phyloP scores from a whole-genome alignment of 2,329 filamentous ascomycete species.

The Penicillium rolfsii region DNA sequence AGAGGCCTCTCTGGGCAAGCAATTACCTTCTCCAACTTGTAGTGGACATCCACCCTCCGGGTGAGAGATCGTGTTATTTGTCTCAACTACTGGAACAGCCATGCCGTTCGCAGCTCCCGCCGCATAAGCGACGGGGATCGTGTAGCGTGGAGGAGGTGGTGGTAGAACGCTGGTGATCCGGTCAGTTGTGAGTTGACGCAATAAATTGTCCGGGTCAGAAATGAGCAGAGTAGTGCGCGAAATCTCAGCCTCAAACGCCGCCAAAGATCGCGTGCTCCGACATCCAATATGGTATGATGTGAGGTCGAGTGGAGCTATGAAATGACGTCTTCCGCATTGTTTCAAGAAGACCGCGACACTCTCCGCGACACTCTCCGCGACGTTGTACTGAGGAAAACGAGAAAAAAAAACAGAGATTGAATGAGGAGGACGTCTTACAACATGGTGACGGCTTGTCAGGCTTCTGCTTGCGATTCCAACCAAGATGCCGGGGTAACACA shows the following conservation, averaged over 20 bases:
- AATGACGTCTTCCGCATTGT: constrained; percentile 6
- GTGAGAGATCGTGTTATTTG: constrained; percentile 83
- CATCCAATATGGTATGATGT: neutral
- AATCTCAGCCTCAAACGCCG: neutral
- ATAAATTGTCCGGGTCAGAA: neutral
- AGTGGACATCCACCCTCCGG: constrained; percentile 86
- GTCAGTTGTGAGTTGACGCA: constrained; percentile 22
- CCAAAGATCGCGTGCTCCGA: constrained; percentile 1
- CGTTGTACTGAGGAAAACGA: neutral
- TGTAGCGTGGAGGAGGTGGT: constrained; percentile 84
- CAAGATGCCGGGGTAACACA: constrained; percentile 17
- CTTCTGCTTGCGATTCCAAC: constrained; percentile 17
- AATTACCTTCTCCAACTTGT: constrained; percentile 84
- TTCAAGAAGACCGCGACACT: neutral
- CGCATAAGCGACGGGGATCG: constrained; percentile 72
- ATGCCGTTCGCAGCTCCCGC: constrained; percentile 70
- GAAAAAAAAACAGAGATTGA: neutral
- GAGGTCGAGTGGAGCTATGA: constrained; percentile 2
- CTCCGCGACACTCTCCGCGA: neutral
- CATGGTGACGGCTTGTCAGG: constrained; percentile 22
- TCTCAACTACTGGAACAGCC: constrained; percentile 80
- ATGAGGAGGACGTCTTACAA: constrained; percentile 27
- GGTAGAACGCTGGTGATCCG: constrained; percentile 68
- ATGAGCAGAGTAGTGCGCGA: neutral
- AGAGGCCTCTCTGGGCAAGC: neutral